A percentile compares a stretch with the other conserved stretches of the same genome.
phyloP scores from a whole-genome alignment of 2,329 filamentous ascomycete species.

The Cladobotryum mycophilum region DNA sequence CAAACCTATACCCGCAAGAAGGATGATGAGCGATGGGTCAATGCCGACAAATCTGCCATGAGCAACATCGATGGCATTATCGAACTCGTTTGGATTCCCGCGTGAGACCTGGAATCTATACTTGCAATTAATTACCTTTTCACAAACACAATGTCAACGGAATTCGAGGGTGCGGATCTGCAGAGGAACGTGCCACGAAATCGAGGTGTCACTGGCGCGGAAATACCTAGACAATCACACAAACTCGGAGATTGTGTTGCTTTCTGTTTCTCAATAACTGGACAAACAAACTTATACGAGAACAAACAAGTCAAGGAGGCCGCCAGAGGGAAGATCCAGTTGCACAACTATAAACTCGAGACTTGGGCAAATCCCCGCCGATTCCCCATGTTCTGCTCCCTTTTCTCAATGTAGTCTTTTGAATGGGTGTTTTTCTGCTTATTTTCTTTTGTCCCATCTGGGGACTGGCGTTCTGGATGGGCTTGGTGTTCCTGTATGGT shows the following conservation, averaged over 20 bases:
- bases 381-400: neutral
- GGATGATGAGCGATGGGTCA: constrained; percentile 48
- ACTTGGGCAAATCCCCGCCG: neutral
- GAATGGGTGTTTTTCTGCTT: neutral
- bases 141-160: neutral
- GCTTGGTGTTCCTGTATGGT: constrained; percentile 1
- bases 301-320: too few species aligned
- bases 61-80: constrained; percentile 48
- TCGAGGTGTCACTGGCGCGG: too few species aligned
- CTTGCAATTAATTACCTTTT: neutral
- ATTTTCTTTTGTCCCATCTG: neutral
- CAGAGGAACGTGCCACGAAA: too few species aligned
- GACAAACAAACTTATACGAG: too few species aligned
- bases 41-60: constrained; percentile 41
- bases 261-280: too few species aligned
- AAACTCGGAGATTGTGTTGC: too few species aligned
- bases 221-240: too few species aligned
- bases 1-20: constrained; percentile 49
- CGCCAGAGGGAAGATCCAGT: too few species aligned
- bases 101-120: neutral
- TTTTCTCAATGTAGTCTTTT: neutral
- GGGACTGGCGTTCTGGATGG: constrained; percentile 9
- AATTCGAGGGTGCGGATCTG: neutral
- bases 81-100: constrained; percentile 51
- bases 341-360: too few species aligned